phyloP scores from a whole-genome alignment of 345 rosid species.

The Cardamine chenopodiifolia region DNA sequence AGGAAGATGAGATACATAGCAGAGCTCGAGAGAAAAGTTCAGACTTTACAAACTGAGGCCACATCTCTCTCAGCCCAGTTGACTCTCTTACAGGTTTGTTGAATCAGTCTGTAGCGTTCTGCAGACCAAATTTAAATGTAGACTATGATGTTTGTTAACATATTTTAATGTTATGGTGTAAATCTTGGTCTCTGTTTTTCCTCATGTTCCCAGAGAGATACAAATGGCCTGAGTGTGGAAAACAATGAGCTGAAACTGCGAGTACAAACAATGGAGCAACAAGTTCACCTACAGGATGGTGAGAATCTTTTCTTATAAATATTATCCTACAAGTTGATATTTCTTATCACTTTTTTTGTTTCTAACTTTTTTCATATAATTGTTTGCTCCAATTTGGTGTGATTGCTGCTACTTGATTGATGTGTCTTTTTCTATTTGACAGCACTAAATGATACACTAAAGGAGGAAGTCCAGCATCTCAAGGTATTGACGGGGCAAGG shows the following conservation, averaged over 20 bases:
- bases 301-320: constrained; percentile 41
- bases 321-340: not conserved
- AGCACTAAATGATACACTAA: constrained; percentile 88
- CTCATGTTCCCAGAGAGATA: constrained; percentile 65
- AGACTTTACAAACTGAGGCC: constrained; percentile 85
- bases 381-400: not conserved
- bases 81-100: constrained; percentile 78
- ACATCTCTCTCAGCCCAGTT: constrained; percentile 87
- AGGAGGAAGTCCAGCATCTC: constrained; percentile 95
- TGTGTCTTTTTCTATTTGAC: constrained; percentile 13
- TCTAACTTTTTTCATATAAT: not conserved
- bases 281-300: constrained; percentile 93
- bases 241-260: constrained; percentile 89
- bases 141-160: too few relatives aligned
- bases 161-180: constrained; percentile 6
- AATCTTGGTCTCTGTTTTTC: not conserved
- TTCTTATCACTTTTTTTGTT: not conserved
- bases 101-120: constrained; percentile 13
- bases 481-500: constrained; percentile 79
- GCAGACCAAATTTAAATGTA: not conserved
- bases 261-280: constrained; percentile 88
- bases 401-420: constrained; percentile 14
- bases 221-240: constrained; percentile 76
- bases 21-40: constrained; percentile 90
- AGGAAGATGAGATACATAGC: constrained; percentile 94